Evolutionary conservation across 495 filamentous ascomycete species (phyloP).

Genomic region (Astrothelium macrocarpum): DNA sequence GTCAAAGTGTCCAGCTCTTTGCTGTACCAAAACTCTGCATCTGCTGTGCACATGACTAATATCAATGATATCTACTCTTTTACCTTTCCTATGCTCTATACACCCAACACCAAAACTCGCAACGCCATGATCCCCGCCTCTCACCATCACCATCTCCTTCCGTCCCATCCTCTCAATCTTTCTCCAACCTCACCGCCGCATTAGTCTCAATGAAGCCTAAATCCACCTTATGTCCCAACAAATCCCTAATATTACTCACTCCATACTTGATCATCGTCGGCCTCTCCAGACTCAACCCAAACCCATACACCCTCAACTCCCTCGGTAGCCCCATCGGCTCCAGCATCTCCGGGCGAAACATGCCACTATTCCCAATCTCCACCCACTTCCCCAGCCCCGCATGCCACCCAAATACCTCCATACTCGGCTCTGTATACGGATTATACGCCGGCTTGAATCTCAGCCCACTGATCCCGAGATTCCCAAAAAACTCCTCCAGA

Average conservation of each 20-base stretch:
- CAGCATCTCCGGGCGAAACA: slow-evolving; percentile 97
- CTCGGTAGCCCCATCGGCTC: slow-evolving; percentile 81
- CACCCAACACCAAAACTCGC: neutral
- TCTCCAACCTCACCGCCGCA: slow-evolving; percentile 34
- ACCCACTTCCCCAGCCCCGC: slow-evolving; percentile 82
- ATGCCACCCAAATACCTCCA: slow-evolving; percentile 95
- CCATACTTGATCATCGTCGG: slow-evolving; percentile 93
- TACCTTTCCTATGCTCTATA: neutral
- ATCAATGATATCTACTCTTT: neutral
- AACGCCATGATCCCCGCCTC: neutral
- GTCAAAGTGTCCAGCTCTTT: neutral
- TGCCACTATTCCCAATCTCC: slow-evolving; percentile 95
- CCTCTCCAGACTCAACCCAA: slow-evolving; percentile 80
- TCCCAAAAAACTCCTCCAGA: slow-evolving; percentile 90
- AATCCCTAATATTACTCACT: slow-evolving; percentile 34
- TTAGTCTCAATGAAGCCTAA: slow-evolving; percentile 32
- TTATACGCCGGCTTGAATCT: slow-evolving; percentile 98
- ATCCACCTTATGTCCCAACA: slow-evolving; percentile 37
- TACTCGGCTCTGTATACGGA: slow-evolving; percentile 93
- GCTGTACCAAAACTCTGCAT: neutral
- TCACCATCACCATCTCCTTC: too few relatives aligned
- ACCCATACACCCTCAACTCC: slow-evolving; percentile 82
- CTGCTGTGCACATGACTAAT: neutral
- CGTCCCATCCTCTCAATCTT: slow-evolving; percentile 20
- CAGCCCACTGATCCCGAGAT: slow-evolving; percentile 84